Conservation (phyloP, 208 protist species). For the Leishmania braziliensis region DNA sequence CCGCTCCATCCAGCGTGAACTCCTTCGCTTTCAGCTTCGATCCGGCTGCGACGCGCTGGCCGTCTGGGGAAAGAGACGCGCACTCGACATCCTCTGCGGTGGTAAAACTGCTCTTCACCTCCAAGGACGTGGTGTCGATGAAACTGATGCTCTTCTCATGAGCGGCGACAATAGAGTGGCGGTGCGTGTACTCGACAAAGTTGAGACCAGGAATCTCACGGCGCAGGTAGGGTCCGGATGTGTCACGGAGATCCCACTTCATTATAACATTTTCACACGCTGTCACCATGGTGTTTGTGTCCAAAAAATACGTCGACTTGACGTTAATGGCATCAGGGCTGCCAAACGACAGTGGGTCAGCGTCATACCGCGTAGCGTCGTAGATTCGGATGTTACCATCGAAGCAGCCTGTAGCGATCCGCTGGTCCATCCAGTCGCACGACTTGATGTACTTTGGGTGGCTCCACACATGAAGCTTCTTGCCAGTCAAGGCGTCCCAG, state of each 20-base stretch:
- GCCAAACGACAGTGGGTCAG: slow-evolving; percentile 72
- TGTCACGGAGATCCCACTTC: slow-evolving; percentile 91
- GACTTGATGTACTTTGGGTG: slow-evolving; percentile 96
- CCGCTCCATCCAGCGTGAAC: slow-evolving; percentile 82
- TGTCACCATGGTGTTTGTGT: slow-evolving; percentile 85
- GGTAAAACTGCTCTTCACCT: slow-evolving; percentile 74
- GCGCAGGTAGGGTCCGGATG: slow-evolving; percentile 74
- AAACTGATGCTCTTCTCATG: slow-evolving; percentile 90
- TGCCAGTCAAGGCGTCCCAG: slow-evolving; percentile 92
- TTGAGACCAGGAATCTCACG: slow-evolving; percentile 86
- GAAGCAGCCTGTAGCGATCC: slow-evolving; percentile 88
- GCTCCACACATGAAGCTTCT: slow-evolving; percentile 87
- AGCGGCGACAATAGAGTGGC: slow-evolving; percentile 76
- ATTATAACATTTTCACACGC: slow-evolving; percentile 85
- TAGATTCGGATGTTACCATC: slow-evolving; percentile 93
- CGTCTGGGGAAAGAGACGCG: slow-evolving; percentile 86
- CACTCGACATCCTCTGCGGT: slow-evolving; percentile 87
- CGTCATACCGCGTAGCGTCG: slow-evolving; percentile 84
- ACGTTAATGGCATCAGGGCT: slow-evolving; percentile 70
- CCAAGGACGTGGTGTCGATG: slow-evolving; percentile 85
- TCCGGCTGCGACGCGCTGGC: slow-evolving; percentile 80
- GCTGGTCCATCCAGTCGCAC: slow-evolving; percentile 89
- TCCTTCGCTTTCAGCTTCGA: slow-evolving; percentile 92
- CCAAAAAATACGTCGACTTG: slow-evolving; percentile 87
- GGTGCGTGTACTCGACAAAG: slow-evolving; percentile 90